These are phyloP conservation scores for Russula virescens DNA, from an alignment of 768 basidiomycete species.

Conservation along the genomic window DNA sequence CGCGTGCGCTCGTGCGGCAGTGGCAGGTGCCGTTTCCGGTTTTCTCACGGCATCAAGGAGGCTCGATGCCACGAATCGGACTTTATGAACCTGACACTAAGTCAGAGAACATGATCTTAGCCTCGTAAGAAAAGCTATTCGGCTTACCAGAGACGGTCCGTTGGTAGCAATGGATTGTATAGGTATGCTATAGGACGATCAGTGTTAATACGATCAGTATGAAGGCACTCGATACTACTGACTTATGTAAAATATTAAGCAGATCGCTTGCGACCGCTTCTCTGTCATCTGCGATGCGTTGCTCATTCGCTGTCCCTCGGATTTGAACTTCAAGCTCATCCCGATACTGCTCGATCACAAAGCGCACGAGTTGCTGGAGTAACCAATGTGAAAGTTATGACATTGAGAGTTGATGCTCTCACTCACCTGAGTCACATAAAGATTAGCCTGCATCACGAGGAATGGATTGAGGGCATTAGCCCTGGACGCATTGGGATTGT, in stretches of 20 bases:
- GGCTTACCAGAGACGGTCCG: constrained; percentile 67
- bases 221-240: constrained; percentile 23
- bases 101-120: constrained; percentile 1
- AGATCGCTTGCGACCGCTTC: constrained; percentile 86
- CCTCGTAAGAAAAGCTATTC: background rate
- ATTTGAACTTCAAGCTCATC: constrained; percentile 73
- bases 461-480: constrained; percentile 85
- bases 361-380: constrained; percentile 82
- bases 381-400: constrained; percentile 4
- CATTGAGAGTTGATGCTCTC: constrained; percentile 4
- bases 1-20: constrained; percentile 78
- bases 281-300: constrained; percentile 61
- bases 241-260: constrained; percentile 81
- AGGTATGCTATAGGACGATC: constrained; percentile 55
- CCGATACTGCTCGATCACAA: constrained; percentile 88
- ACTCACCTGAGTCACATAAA: constrained; percentile 85
- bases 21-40: constrained; percentile 72
- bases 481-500: constrained; percentile 81
- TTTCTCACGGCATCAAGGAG: constrained; percentile 79
- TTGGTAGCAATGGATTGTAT: constrained; percentile 91
- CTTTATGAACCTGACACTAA: constrained; percentile 69
- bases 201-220: background rate
- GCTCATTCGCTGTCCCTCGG: constrained; percentile 59
- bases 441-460: constrained; percentile 87
- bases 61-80: constrained; percentile 89